A percentile compares a stretch with the other conserved stretches of the same genome.
phyloP scores from a whole-genome alignment of 805 yeast genomes.

The Tetrapisispora arboricola region DNA sequence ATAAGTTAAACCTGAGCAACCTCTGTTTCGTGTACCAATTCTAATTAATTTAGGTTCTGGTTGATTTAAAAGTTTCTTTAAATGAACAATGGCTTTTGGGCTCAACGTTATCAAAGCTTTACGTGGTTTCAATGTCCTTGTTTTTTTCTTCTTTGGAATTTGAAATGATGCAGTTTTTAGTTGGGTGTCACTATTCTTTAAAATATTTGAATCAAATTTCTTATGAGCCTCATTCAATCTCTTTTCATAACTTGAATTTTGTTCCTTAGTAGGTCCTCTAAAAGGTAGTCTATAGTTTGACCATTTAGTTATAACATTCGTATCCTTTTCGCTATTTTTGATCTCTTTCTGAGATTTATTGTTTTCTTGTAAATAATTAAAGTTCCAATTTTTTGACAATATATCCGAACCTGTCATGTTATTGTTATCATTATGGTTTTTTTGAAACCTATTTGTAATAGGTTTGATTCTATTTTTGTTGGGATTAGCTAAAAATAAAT shows the following conservation, averaged over 20 bases:
- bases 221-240: conserved; percentile 1
- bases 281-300: conserved; percentile 40
- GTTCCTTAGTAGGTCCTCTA: conserved; percentile 39
- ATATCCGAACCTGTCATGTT: not conserved
- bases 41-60: conserved; percentile 87
- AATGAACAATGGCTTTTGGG: conserved; percentile 64
- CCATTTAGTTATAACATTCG: conserved; percentile 18
- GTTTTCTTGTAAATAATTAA: not conserved
- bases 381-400: conserved; percentile 1
- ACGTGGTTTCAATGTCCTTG: conserved; percentile 72
- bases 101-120: conserved; percentile 82
- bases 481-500: not conserved
- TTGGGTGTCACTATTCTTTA: not conserved
- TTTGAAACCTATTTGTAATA: too few relatives aligned
- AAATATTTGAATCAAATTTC: not conserved
- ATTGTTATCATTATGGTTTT: too few relatives aligned
- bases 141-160: conserved; percentile 29
- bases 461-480: too few relatives aligned
- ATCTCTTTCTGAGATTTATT: not conserved
- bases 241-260: conserved; percentile 23
- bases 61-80: conserved; percentile 53
- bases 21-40: conserved; percentile 90
- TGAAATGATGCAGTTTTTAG: conserved; percentile 6
- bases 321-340: not conserved
- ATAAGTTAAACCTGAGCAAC: conserved; percentile 92